These are phyloP conservation scores for Lagenaria siceraria DNA, from an alignment of 306 rosid genomes.

Conservation along the genomic window DNA sequence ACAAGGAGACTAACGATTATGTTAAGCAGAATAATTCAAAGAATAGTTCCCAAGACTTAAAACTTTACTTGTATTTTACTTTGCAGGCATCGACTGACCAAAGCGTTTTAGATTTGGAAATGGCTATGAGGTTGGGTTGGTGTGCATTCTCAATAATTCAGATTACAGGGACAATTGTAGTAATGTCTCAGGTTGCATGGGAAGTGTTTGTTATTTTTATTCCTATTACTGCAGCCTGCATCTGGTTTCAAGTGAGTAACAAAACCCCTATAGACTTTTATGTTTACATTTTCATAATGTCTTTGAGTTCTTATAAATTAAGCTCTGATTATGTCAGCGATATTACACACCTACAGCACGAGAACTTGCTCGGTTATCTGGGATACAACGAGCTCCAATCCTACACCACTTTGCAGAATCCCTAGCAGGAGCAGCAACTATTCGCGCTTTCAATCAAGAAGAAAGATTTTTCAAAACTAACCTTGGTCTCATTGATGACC, in stretches of 20 bases:
- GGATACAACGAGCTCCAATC: slow-evolving; percentile 75
- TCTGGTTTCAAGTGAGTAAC: slow-evolving; percentile 83
- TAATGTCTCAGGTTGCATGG: slow-evolving; percentile 97
- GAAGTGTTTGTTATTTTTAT: slow-evolving; percentile 82
- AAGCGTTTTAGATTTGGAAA: slow-evolving; percentile 82
- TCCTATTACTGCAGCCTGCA: slow-evolving; percentile 74
- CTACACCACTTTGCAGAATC: slow-evolving; percentile 93
- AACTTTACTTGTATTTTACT: slow-evolving; percentile 5
- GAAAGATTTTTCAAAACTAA: slow-evolving; percentile 51
- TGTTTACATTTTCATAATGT: background rate
- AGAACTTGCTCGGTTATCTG: slow-evolving; percentile 82
- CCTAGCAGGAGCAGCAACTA: slow-evolving; percentile 74
- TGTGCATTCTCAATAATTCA: slow-evolving; percentile 90
- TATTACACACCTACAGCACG: slow-evolving; percentile 91
- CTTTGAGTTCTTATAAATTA: background rate
- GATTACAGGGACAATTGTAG: slow-evolving; percentile 76
- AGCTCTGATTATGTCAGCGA: slow-evolving; percentile 31
- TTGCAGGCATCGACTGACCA: slow-evolving; percentile 92
- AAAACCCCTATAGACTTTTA: background rate
- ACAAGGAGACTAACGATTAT: background rate
- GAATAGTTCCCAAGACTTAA: slow-evolving; percentile 3
- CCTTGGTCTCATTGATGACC: slow-evolving; percentile 52
- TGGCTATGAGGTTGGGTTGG: slow-evolving; percentile 72
- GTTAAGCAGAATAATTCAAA: background rate
- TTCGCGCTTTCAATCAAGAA: slow-evolving; percentile 84